phyloP scores from a whole-genome alignment of 805 yeast genomes.

The Nakazawaea siamensis region DNA sequence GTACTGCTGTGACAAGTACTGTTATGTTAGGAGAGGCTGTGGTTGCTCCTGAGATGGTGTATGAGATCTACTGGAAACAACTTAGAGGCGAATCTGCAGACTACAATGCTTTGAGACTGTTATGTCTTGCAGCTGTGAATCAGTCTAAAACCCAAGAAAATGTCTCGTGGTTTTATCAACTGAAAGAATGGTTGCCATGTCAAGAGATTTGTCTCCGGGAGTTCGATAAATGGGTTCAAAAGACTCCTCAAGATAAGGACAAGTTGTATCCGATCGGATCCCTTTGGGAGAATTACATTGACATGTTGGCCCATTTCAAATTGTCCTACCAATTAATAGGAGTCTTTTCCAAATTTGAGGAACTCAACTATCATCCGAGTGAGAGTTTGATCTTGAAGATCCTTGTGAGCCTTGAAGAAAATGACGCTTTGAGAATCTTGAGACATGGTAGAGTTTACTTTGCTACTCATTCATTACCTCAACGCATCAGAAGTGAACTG shows the following conservation, averaged over 20 bases:
- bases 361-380: neutral
- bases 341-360: constrained; percentile 2
- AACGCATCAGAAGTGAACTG: constrained; percentile 2
- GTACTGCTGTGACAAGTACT: constrained; percentile 1
- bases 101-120: constrained; percentile 3
- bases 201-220: constrained; percentile 5
- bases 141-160: neutral
- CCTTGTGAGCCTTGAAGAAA: constrained; percentile 1
- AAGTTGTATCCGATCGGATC: neutral
- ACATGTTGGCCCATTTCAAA: neutral
- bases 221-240: neutral
- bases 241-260: neutral
- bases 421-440: constrained; percentile 3
- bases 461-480: neutral
- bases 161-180: constrained; percentile 2
- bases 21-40: constrained; percentile 9
- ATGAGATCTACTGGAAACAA: constrained; percentile 3
- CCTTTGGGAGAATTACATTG: constrained; percentile 4
- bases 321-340: constrained; percentile 2
- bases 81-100: neutral
- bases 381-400: constrained; percentile 4
- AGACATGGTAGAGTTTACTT: constrained; percentile 3
- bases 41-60: constrained; percentile 1
- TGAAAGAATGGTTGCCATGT: neutral
- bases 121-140: constrained; percentile 2